Percentiles rank a stretch among this genome's conserved stretches.
Conservation (phyloP, 805 yeast species). For the Isabelozyma gotoi region DNA sequence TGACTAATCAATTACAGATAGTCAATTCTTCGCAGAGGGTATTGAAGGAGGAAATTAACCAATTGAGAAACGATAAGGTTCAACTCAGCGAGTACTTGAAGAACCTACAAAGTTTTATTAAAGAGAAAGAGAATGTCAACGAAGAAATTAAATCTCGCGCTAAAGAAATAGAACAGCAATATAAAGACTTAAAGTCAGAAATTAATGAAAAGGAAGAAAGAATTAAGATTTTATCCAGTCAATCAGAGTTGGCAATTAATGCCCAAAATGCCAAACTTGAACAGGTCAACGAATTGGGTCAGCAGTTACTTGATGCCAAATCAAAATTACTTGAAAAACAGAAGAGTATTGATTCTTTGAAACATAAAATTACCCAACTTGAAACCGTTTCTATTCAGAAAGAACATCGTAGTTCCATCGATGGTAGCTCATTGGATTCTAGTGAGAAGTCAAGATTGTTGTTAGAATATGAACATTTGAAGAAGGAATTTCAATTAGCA, state of each 20-base stretch:
- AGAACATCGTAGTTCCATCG: constrained; percentile 21
- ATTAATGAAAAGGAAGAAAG: constrained; percentile 55
- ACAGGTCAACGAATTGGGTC: constrained; percentile 55
- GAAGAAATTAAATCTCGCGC: constrained; percentile 51
- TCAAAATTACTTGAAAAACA: constrained; percentile 45
- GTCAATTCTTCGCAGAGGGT: constrained; percentile 50
- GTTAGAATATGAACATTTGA: constrained; percentile 45
- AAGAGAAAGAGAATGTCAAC: constrained; percentile 58
- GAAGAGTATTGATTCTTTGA: constrained; percentile 36
- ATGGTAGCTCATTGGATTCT: constrained; percentile 2
- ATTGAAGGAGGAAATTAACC: constrained; percentile 51
- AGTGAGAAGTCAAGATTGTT: constrained; percentile 6
- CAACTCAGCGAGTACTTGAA: constrained; percentile 56
- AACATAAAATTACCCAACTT: constrained; percentile 27
- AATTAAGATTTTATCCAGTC: constrained; percentile 51
- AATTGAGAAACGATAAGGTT: constrained; percentile 56
- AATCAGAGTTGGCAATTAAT: constrained; percentile 52
- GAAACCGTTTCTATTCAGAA: constrained; percentile 9
- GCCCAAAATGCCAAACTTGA: constrained; percentile 53
- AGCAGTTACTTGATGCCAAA: constrained; percentile 42
- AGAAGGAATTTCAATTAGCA: constrained; percentile 56
- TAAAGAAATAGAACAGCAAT: constrained; percentile 46
- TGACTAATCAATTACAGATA: constrained; percentile 55
- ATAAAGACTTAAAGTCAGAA: constrained; percentile 44
- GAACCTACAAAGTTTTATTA: constrained; percentile 59